Percentiles rank a stretch among this genome's conserved stretches.
Evolutionary conservation across 129 eudicot species (phyloP).

Genomic region (Tanacetum coccineum): DNA sequence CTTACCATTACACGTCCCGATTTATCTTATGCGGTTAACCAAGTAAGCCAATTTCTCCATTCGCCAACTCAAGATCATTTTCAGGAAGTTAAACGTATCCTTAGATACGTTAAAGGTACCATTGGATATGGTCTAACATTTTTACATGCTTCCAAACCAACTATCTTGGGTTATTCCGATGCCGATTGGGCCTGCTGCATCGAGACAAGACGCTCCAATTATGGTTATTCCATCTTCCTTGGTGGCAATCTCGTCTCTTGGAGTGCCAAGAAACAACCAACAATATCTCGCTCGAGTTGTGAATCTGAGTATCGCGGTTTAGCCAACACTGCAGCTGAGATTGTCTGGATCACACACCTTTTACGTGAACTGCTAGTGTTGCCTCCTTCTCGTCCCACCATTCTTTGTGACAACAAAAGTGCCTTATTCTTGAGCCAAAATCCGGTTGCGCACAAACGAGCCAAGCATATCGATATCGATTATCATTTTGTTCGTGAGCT

Average conservation of each 20-base stretch:
- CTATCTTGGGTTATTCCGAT: too few species aligned
- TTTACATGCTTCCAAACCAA: neutral
- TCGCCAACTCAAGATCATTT: neutral
- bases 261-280: constrained; percentile 14
- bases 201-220: too few species aligned
- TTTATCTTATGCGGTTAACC: neutral
- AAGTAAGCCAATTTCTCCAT: neutral
- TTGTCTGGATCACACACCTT: neutral
- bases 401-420: neutral
- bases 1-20: neutral
- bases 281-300: neutral
- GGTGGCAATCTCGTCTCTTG: neutral
- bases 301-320: constrained; percentile 2
- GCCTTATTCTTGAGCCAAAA: neutral
- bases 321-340: neutral
- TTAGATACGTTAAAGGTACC: neutral
- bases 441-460: neutral
- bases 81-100: neutral
- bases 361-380: neutral
- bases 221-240: constrained; percentile 1
- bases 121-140: neutral
- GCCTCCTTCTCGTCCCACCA: neutral
- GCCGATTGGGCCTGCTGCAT: too few species aligned
- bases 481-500: neutral
- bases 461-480: neutral